Base-by-base conservation (phyloP, 2,329 filamentous ascomycete genomes). In the Cercospora sojina region DNA sequence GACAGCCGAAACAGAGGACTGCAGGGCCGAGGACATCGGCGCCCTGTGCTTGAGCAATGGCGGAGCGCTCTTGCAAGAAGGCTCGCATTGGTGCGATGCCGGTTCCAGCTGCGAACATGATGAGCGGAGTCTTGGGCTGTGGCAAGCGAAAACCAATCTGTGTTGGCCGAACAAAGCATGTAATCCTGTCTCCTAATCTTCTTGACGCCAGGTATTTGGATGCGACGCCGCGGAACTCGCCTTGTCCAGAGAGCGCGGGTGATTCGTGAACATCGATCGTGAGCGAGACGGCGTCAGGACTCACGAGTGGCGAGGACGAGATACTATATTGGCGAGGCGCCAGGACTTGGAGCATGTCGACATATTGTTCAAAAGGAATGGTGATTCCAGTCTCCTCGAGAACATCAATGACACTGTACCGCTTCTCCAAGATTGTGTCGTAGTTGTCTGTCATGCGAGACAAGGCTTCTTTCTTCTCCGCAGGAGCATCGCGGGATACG, bases 301-400 rank as follows among this genome's bases (percentile, higher is more conserved):
- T 53, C 12, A 55, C 61, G 8, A 71, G 59, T 10, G 71, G 62
- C 0, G 72, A 74, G 5, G 72, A 74, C 13, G 70, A 68, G 31
- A 74, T 73, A 5, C 68, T 71, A 64, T 73, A 74, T 61, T 71
- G 70, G 13, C 72, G 71, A 13, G 68, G 57, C n/a, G 59, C 55
- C 27, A 73, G 55, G 5, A 70, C 65, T 16, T 64, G 65, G 12
- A 73, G 69, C 59, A 70, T 66, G 59, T 68, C 69, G 61, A 72
- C 55, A 58, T 65, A 93, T 13, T 85, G 78, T 3, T 83, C 84
- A 32, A 55, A 93, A 83, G 89, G 83, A 2, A 84, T 77, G 32
- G 90, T 80, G 0, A 81, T 78, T 0, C 84, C 81, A 73, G 87
- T 88, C 8, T 83, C 81, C 72, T 91, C 87, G 1, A 93, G 82